Percentiles rank a stretch among this genome's conserved stretches.
Conservation (phyloP, 2,329 filamentous ascomycete genomes). For the Aspergillus pseudoglaucus region DNA sequence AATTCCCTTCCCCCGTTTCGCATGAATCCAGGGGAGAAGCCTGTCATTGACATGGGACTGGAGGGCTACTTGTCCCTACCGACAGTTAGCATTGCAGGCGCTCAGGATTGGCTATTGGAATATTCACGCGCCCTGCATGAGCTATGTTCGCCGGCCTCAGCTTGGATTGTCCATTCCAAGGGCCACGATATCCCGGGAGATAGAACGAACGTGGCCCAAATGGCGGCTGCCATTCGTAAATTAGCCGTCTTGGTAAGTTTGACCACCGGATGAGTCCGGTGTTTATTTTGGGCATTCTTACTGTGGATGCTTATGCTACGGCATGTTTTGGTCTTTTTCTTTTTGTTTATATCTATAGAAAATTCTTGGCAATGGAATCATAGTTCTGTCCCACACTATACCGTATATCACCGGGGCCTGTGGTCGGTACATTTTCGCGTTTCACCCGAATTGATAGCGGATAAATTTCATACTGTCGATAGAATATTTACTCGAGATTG, state of each 20-base stretch:
- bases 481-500: too few species aligned
- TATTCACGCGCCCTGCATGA: constrained; percentile 19
- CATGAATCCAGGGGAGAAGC: constrained; percentile 16
- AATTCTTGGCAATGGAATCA: too few species aligned
- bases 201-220: constrained; percentile 16
- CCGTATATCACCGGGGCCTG: too few species aligned
- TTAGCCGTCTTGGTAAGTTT: constrained; percentile 1
- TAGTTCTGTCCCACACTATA: too few species aligned
- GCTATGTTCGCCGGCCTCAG: constrained; percentile 15
- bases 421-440: too few species aligned
- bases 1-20: constrained; percentile 25
- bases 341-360: too few species aligned
- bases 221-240: constrained; percentile 18
- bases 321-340: too few species aligned
- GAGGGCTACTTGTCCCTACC: constrained; percentile 21
- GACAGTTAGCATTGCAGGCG: constrained; percentile 19
- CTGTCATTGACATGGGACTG: constrained; percentile 17
- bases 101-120: constrained; percentile 18
- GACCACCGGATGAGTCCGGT: too few species aligned
- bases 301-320: too few species aligned
- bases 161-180: constrained; percentile 20
- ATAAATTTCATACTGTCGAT: too few species aligned
- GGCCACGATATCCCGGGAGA: constrained; percentile 24
- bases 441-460: too few species aligned
- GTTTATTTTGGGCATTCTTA: too few species aligned